Base-by-base conservation (phyloP, 345 rosid species). In the Camelina laxa region DNA sequence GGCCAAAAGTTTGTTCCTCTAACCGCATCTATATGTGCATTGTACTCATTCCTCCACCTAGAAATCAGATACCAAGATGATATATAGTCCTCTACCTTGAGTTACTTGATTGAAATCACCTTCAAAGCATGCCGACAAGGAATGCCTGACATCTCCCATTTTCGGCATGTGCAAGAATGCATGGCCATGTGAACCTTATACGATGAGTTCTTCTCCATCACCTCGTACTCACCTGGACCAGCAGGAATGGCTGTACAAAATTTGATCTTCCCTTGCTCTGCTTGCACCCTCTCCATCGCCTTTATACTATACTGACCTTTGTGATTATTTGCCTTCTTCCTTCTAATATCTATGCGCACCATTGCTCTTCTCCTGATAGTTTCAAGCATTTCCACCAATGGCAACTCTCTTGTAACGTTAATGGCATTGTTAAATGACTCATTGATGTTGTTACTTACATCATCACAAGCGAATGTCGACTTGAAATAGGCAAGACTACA, bases 401-500 rank as follows among this genome's bases (percentile, higher is more conserved):
- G 48, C 47, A 67, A 35, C 5, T 0, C 1, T 67, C 48, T 35
- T 20, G 48, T 2, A 13, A 1, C 9, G 0, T 67, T 8, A 13
- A 67, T 67, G 0, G 36, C 20, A 9, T 36, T 2, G 1, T 67
- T 67, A 36, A 67, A 67, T 0, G 48, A 20, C 19, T 67, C 60
- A 1, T 9, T 13, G 2, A 67, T 51, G 21, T 50, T 67, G 21
- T 51, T 67, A 13, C 60, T 50, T 35, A 66, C 47, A 20, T 66
- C 59, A 19, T 66, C 59, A 50, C 33, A 66, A 3, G 1, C 7
- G 0, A 15, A 0, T 35, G 14, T 2, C 11, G 45, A 0, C 0
- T 6, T 30, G 31, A 31, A 47, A 7, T 10, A 48, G 5, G 57
- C 11, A 17, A 65, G 30, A 9, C 44, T 65, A 2, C 31, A 65